Base-by-base conservation (phyloP, 2,329 filamentous ascomycete genomes). In the Rosellinia necatrix region DNA sequence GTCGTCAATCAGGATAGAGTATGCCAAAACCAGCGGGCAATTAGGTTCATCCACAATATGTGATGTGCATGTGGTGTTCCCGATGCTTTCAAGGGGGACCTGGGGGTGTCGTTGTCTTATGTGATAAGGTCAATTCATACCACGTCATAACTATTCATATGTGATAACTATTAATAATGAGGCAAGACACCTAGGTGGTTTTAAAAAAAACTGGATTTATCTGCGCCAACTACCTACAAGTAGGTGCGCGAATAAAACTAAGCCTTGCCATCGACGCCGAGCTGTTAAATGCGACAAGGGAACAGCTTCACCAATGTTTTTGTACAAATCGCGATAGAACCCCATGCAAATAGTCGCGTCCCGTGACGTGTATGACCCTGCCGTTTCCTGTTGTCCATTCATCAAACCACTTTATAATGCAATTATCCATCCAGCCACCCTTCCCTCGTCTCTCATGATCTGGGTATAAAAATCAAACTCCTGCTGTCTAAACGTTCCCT, bases 291-390 rank as follows among this genome's bases (percentile, higher is more conserved):
- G 48, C 41, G 22, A 30, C 40, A 19, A 27, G 29, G 43, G n/a
- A 44, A 46, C 40, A 37, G 38, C 41, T 40, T 47, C 15, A 34
- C 34, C 48, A 44, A 41, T 25, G 27, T 2, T 43, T 51, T 53
- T 58, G 49, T 60, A 60, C 54, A 60, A 58, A 41, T 51, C 27
- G 58, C 47, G 35, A 51, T 48, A 30, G n/a, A 53, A 30, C 42
- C 41, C 5, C 44, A 54, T 54, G 46, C 49, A 54, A 54, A 53
- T 17, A 8, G 47, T 38, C 22, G 40, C 29, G 17, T 50, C 34
- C 21, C 29, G 13, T 19, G 27, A 44, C 34, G 29, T 41, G 25
- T 21, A 34, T 41, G 22, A 32, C 22, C 49, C 35, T 50, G 35
- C 34, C 30, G 24, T 38, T 46, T 48, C 53, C 40, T 43, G 38